Evolutionary conservation across 1,284 basidiomycete genomes (phyloP), one percentile per base, ranked within the genome.

Genomic region (Puccinia hordei): DNA sequence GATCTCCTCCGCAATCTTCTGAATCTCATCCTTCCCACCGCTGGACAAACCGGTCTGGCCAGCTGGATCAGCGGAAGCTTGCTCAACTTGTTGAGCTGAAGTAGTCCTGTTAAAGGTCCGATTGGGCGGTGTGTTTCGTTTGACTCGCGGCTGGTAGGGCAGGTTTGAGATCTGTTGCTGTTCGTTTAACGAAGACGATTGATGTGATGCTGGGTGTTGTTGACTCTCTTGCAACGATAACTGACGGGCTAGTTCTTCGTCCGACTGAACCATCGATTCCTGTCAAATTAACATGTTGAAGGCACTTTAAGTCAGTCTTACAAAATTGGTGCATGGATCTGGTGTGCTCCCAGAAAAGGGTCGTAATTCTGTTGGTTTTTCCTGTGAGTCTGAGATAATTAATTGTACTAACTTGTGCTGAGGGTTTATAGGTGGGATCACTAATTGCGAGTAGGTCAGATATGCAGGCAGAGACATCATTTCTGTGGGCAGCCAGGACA

Each of bases 1-100:
- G 53, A 80, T 63, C 44, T 80, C 71, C 3, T 80, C 59, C n/a
- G 71, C 71, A 44, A 80, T 80, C 49, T 80, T 80, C 61, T 80
- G 78, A 6, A 80, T 80, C 53, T 80, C 78, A 59, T 80, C 71
- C 51, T 80, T 80, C 17, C 71, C 71, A 6, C 27, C 19, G 17
- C 22, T 57, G 65, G 24, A 30, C 33, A 30, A 4, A 35, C 41
- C 22, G 66, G 49, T 13, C 38, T 76, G 74, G 30, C 27, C 19
- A 19, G 19, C 19, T 75, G 22, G 38, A 17, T 38, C 19, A 8
- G 24, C 8, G 8, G 9, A 10, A 17, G 73, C 24, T 6, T 44
- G 22, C 38, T 53, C n/a, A n/a, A 6, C 24, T 68, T 49, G 49
- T 68, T 33, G 33, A 12, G 19, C n/a, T 24, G 49, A 38, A 10